Base-by-base conservation (phyloP, 2,329 filamentous ascomycete genomes). In the Seiridium cupressi region DNA sequence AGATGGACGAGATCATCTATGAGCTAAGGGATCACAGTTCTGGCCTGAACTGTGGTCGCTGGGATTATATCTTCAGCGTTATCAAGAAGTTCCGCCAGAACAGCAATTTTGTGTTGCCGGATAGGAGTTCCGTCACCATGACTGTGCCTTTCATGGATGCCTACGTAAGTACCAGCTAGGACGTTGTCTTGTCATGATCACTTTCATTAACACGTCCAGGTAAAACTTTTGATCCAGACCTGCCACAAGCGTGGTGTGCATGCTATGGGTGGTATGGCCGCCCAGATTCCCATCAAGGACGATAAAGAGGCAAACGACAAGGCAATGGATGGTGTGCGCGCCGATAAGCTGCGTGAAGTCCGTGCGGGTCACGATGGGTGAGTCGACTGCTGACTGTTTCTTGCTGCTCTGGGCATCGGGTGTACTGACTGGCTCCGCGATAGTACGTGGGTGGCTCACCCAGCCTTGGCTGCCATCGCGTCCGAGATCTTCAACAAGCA, bases 1-100 rank as follows among this genome's bases (percentile, higher is more conserved):
- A 99, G 84, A 99, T 99, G 95, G 95, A 99, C 71, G 95, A 99
- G 87, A 98, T 99, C 79, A 98, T 99, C 79, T 99, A 97, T 78
- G 95, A 98, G 82, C 89, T 99, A 67, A 90, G 95, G 62, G 94
- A 98, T 74, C 95, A 99, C 83, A 94, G 89, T 76, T 90, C 94
- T 5, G 95, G 95, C 53, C 87, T 99, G 72, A 99, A 99, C 87
- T 98, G 95, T 78, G 95, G 95, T 65, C 90, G 95, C 68, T 99
- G 95, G 95, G 95, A 99, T 75, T 99, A 99, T 84, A 98, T 99
- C 80, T 99, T 99, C 85, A 95, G 90, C 76, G 92, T 94, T 73
- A 98, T 99, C 84, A 99, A 99, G 86, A 97, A 96, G 79, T 97
- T 98, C 90, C 92, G 95, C 74, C 88, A 97, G 72, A 95, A 97